Conservation (phyloP, 2,329 filamentous ascomycete species). For the Penicillium sp. region DNA sequence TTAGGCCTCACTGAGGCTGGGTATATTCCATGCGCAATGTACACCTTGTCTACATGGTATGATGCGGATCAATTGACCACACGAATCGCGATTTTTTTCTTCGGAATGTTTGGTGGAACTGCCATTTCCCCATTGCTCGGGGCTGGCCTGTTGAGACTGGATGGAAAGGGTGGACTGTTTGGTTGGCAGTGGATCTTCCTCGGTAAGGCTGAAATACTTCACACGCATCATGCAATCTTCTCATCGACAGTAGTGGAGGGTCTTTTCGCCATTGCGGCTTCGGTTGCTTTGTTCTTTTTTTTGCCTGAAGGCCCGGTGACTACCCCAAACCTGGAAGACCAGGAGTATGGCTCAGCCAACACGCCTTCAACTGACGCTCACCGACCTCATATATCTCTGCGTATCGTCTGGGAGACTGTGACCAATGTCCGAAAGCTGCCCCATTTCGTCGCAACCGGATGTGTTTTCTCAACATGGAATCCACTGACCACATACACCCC, state of each 20-base stretch:
- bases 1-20: slow-evolving; percentile 54
- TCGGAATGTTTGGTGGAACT: slow-evolving; percentile 56
- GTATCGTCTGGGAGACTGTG: slow-evolving; percentile 48
- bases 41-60: slow-evolving; percentile 56
- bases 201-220: slow-evolving; percentile 27
- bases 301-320: slow-evolving; percentile 19
- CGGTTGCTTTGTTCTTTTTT: slow-evolving; percentile 43
- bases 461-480: slow-evolving; percentile 56
- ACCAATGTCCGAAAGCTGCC: slow-evolving; percentile 51
- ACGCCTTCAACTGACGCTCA: slow-evolving; percentile 35
- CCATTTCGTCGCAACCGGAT: slow-evolving; percentile 52
- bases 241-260: slow-evolving; percentile 44
- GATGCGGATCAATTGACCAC: slow-evolving; percentile 48
- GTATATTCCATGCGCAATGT: slow-evolving; percentile 55
- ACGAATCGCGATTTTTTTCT: slow-evolving; percentile 54
- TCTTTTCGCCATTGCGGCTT: slow-evolving; percentile 45
- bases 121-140: slow-evolving; percentile 53
- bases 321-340: too few relatives aligned
- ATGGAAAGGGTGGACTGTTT: slow-evolving; percentile 42
- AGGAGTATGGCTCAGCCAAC: slow-evolving; percentile 24
- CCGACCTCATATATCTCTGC: slow-evolving; percentile 40
- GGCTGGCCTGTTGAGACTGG: slow-evolving; percentile 50
- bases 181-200: slow-evolving; percentile 58
- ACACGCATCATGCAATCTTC: background rate
- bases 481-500: slow-evolving; percentile 56